Evolutionary conservation across 495 filamentous ascomycete species (phyloP).

Genomic region (Trypethelium eluteriae): DNA sequence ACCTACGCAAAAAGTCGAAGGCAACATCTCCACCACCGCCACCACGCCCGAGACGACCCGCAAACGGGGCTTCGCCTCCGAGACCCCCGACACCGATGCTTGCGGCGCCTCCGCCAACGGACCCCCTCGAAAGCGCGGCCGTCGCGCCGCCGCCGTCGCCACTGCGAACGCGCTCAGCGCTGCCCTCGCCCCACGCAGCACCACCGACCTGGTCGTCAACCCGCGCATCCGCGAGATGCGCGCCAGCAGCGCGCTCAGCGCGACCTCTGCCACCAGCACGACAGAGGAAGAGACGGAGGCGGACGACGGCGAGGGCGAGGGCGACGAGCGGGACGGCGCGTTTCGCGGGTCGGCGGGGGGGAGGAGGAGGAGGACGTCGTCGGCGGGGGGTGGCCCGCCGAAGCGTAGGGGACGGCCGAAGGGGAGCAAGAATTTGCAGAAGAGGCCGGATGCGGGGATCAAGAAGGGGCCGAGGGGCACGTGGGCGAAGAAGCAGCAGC

Average conservation of each 20-base stretch:
- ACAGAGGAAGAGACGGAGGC: constrained; percentile 21
- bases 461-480: constrained; percentile 35
- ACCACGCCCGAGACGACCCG: constrained; percentile 16
- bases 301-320: constrained; percentile 4
- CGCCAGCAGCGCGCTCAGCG: constrained; percentile 28
- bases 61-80: constrained; percentile 16
- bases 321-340: neutral
- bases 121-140: constrained; percentile 3
- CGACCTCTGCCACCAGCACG: constrained; percentile 10
- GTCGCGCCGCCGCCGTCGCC: too few species aligned
- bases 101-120: neutral
- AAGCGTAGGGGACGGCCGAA: constrained; percentile 30
- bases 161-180: too few species aligned
- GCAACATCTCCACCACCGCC: constrained; percentile 16
- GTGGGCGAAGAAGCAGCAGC: neutral
- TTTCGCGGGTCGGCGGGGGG: neutral
- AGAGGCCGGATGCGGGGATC: constrained; percentile 33
- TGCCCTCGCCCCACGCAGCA: too few species aligned
- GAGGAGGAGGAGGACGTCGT: neutral
- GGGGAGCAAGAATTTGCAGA: constrained; percentile 34
- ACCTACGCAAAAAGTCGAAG: constrained; percentile 8
- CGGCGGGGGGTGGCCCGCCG: neutral
- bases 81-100: neutral
- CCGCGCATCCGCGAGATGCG: constrained; percentile 33
- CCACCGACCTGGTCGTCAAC: neutral